Evolutionary conservation across 306 rosid species (phyloP), one percentile per base, ranked within the genome.

Genomic region (Fagus sylvatica): DNA sequence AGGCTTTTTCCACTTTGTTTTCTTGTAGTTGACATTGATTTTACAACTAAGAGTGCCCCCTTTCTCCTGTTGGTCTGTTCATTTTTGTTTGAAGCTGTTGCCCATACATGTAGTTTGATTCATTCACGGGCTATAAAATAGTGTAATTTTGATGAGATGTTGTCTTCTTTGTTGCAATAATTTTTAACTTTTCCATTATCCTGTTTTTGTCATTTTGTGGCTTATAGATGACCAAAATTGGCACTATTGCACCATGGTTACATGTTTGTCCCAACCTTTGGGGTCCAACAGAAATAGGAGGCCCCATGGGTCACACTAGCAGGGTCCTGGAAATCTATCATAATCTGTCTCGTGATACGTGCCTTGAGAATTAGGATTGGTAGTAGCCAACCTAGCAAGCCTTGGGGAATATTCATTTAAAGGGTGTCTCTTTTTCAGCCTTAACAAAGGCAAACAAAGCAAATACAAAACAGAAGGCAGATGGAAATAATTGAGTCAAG

Each of bases 351-450:
- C 42, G 9, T 6, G 6, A 17, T 3, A 55, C 72, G 74, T 84
- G 68, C 74, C 88, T 84, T 89, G 74, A 37, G 71, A 37, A 16
- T 77, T 39, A 33, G 75, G 86, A 75, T 74, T 39, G 79, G 72
- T 78, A 16, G 65, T 65, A 74, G 13, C 61, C 77, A 78, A 41
- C 73, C 42, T 41, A 77, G 40, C 77, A 43, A 22, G 71, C 81
- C 73, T 62, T 34, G 67, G 48, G 71, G 86, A 88, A 85, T 81
- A 84, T 89, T 77, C 79, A 79, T 79, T 13, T 46, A 68, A 65
- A 67, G 76, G 72, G 62, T 78, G 64, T 77, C 40, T 36, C 77
- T 85, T 80, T 46, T 89, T 83, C 95, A 86, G 90, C 93, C 90
- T 89, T 85, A 83, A 69, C 72, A 79, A 86, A 76, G 78, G 16